A percentile compares a stretch with the other conserved stretches of the same genome.
These are phyloP conservation scores for Umbelopsis sp. DNA, from an alignment of 192 early-diverging fungal genomes.

Conservation along the genomic window DNA sequence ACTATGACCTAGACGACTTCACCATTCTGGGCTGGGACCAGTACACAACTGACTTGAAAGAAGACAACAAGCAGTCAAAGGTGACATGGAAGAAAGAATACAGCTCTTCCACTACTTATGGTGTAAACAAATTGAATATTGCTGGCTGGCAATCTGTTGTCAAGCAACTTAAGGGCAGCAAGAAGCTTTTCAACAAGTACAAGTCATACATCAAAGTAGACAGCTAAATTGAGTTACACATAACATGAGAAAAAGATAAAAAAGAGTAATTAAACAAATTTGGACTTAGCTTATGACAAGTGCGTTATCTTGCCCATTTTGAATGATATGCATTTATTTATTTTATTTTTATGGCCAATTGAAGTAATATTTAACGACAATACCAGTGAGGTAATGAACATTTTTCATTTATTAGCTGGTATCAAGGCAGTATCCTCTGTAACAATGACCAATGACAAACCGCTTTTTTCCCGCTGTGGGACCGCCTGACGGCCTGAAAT, in stretches of 20 bases:
- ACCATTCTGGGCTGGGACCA: conserved; percentile 36
- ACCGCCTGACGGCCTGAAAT: no score
- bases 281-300: no score
- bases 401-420: no score
- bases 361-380: no score
- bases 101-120: conserved; percentile 27
- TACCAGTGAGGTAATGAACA: no score
- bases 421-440: no score
- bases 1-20: conserved; percentile 26
- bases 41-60: conserved; percentile 32
- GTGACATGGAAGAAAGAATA: conserved; percentile 34
- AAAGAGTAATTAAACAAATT: background rate
- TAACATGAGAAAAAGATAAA: conserved; percentile 1
- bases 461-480: no score
- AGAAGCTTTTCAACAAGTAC: conserved; percentile 11
- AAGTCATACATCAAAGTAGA: conserved; percentile 6
- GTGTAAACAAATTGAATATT: conserved; percentile 22
- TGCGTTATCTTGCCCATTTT: no score
- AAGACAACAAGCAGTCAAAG: conserved; percentile 20
- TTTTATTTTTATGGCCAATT: no score
- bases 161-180: background rate
- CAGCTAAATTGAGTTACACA: background rate
- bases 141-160: conserved; percentile 14
- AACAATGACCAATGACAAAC: no score
- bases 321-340: no score